Base-by-base conservation (phyloP, 495 filamentous ascomycete genomes). In the Saxophila tyrrhenica region DNA sequence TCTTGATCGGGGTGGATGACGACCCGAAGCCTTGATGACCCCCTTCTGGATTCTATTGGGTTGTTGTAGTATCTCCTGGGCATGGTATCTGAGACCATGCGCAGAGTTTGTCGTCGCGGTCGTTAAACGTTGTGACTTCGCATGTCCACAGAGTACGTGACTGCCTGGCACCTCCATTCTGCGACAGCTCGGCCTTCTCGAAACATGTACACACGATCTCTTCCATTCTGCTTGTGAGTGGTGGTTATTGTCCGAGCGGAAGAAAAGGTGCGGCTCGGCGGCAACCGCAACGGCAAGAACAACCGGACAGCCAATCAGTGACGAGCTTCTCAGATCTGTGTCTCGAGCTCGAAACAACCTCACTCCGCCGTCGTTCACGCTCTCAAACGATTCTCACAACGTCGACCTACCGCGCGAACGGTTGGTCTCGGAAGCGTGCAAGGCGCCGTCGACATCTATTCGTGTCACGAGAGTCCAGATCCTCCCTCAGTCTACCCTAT, bases 1-100 rank as follows among this genome's bases (percentile, higher is more conserved):
- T 48, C 23, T 25, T 48, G 24, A 54, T 54, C 11, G 45, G 45
- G 24, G 45, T 48, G 9, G 45, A 48, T 25, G 41, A 44, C 17
- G 41, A 44, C n/a, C 41, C 41, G 15, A 8, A 21, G 19, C n/a
- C n/a, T n/a, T n/a, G n/a, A n/a, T n/a, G n/a, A n/a, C n/a, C n/a
- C n/a, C n/a, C n/a, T n/a, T n/a, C n/a, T n/a, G n/a, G n/a, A n/a
- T n/a, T n/a, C n/a, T n/a, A n/a, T 21, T 21, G 41, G 41, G n/a
- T 44, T 44, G 41, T n/a, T n/a, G n/a, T n/a, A n/a, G n/a, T n/a
- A n/a, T n/a, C n/a, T n/a, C n/a, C n/a, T n/a, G n/a, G n/a, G n/a
- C n/a, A n/a, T n/a, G n/a, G n/a, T n/a, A n/a, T n/a, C n/a, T n/a
- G n/a, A n/a, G n/a, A n/a, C n/a, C n/a, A n/a, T n/a, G n/a, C n/a